Percentiles rank a stretch among this genome's conserved stretches.
phyloP scores from a whole-genome alignment of 1,139 yeast species.

The Wickerhamomyces sp. region DNA sequence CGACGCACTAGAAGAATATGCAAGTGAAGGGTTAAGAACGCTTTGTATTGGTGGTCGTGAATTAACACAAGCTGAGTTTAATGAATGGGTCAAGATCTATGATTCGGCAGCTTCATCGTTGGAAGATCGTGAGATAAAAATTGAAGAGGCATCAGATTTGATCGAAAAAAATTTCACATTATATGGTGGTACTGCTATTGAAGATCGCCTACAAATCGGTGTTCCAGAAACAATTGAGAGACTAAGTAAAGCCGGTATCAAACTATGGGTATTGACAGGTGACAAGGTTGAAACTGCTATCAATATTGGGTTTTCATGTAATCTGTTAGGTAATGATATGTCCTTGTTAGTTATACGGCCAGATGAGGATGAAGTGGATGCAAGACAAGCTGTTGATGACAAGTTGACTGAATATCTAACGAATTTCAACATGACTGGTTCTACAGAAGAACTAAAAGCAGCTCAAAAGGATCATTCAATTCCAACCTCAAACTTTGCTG shows the following conservation, averaged over 20 bases:
- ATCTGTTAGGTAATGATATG: constrained; percentile 82
- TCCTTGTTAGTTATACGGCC: constrained; percentile 66
- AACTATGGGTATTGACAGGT: constrained; percentile 96
- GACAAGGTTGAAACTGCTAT: constrained; percentile 98
- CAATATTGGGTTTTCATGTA: constrained; percentile 95
- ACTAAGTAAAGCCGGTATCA: constrained; percentile 86
- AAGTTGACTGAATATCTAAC: constrained; percentile 58
- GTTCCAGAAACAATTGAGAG: constrained; percentile 90
- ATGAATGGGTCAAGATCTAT: constrained; percentile 64
- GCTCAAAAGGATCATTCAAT: constrained; percentile 73
- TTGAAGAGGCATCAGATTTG: constrained; percentile 74
- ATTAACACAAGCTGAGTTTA: constrained; percentile 53
- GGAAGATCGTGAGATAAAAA: constrained; percentile 68
- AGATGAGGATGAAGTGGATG: constrained; percentile 30
- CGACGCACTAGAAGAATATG: constrained; percentile 81
- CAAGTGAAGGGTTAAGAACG: constrained; percentile 94
- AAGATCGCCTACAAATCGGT: constrained; percentile 91
- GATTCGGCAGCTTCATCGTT: constrained; percentile 74
- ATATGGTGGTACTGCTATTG: constrained; percentile 96
- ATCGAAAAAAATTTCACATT: constrained; percentile 70
- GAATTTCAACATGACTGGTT: constrained; percentile 61
- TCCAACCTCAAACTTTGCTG: constrained; percentile 73
- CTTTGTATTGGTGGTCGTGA: constrained; percentile 85
- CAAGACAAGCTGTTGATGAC: constrained; percentile 42
- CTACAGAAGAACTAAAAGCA: constrained; percentile 45